Evolutionary conservation across 2,329 filamentous ascomycete genomes (phyloP).

Genomic region (Thielaviopsis ethacetica): DNA sequence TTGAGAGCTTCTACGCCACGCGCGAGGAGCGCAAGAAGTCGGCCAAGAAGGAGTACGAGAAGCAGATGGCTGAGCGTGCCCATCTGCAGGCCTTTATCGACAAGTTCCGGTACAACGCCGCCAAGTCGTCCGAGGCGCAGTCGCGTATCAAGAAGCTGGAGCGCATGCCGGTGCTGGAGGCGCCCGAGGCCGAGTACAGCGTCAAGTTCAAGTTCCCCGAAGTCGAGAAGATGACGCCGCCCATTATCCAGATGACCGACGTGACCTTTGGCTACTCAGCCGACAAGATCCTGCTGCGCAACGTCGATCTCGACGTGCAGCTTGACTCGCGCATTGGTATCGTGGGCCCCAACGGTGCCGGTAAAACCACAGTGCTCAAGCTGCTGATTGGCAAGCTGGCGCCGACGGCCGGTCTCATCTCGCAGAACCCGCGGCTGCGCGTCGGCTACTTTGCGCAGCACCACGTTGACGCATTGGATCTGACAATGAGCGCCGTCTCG

Average conservation of each 20-base stretch:
- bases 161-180: conserved; percentile 80
- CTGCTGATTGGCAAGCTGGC: conserved; percentile 79
- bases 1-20: conserved; percentile 92
- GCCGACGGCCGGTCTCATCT: conserved; percentile 66
- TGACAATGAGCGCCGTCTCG: conserved; percentile 74
- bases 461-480: conserved; percentile 88
- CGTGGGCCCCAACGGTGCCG: conserved; percentile 96
- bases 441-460: conserved; percentile 97
- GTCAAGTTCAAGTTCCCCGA: conserved; percentile 97
- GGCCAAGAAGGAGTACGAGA: conserved; percentile 93
- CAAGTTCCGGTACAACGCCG: conserved; percentile 98
- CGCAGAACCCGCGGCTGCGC: conserved; percentile 71
- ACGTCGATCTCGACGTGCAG: conserved; percentile 92
- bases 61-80: conserved; percentile 84
- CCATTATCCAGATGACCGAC: conserved; percentile 91
- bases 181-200: conserved; percentile 85
- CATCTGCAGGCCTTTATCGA: conserved; percentile 97
- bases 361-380: conserved; percentile 97
- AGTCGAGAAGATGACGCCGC: conserved; percentile 91
- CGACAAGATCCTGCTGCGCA: conserved; percentile 63
- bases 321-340: conserved; percentile 97
- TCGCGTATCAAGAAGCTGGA: conserved; percentile 98
- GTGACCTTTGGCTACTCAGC: conserved; percentile 78
- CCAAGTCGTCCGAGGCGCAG: conserved; percentile 95
- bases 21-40: conserved; percentile 95